These are phyloP conservation scores for sorghum (Sorghum bicolor) DNA, from an alignment of 176 grass and related monocot species.

Conservation along the genomic window DNA sequence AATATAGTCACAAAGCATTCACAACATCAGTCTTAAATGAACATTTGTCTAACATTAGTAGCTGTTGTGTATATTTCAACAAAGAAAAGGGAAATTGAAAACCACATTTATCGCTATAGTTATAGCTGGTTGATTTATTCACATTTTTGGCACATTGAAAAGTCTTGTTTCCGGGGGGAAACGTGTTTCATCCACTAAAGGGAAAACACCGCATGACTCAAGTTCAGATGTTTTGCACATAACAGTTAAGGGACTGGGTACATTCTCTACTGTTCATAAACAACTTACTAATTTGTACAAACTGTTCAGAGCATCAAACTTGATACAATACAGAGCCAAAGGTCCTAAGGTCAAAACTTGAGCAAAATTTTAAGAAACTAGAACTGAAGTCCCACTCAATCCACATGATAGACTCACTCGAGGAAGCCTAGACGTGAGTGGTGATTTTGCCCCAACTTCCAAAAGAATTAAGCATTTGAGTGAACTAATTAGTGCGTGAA, in stretches of 20 bases:
- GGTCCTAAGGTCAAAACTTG: not conserved
- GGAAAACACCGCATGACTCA: not conserved
- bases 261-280: not conserved
- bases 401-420: not conserved
- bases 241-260: not conserved
- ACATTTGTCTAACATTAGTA: not conserved
- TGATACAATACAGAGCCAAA: not conserved
- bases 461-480: not conserved
- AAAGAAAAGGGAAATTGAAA: not conserved
- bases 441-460: not conserved
- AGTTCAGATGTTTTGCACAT: not conserved
- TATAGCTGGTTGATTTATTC: not conserved
- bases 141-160: not conserved
- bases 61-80: not conserved
- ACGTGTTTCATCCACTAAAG: not conserved
- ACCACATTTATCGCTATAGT: not conserved
- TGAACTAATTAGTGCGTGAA: not conserved
- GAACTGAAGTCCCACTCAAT: not conserved
- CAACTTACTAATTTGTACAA: not conserved
- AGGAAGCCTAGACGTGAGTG: not conserved
- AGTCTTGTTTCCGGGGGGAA: not conserved
- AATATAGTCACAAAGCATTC: constrained; percentile 17
- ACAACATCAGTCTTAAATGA: constrained; percentile 8
- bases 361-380: not conserved
- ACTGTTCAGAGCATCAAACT: not conserved